Evolutionary conservation across 1,284 basidiomycete genomes (phyloP), one percentile per base, ranked within the genome.

Genomic region (Naganishia cerealis): DNA sequence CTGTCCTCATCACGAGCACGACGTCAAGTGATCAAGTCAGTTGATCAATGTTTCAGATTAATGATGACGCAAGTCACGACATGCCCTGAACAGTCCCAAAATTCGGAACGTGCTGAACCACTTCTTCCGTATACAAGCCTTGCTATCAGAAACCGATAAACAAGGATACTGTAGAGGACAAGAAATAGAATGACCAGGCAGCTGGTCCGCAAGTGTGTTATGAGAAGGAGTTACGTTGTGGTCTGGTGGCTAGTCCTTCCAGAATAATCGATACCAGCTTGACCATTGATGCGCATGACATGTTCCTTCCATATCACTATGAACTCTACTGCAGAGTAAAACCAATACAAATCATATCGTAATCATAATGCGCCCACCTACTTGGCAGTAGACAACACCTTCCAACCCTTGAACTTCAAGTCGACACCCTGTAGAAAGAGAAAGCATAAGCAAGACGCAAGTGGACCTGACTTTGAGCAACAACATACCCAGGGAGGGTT

Each of bases 401-500:
- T 63, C 61, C 61, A 63, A 39, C 61, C 61, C 50, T 63, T 63
- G 50, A 63, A 63, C 58, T 67, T 67, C 46, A 67, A 56, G 50
- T 67, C 66, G 53, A 67, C 66, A 7, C 66, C 61, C 61, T 63
- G 38, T 42, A 8, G 7, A 50, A 18, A 29, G 7, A 42, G 21
- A 54, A 26, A 24, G 12, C 33, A 62, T 52, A 6, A 53, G 18
- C 29, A 10, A 21, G 15, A 18, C 24, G 38, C 24, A 15, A 38
- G 6, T 42, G 50, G n/a, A 42, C 15, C 26, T 38, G 9, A 33
- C 29, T 48, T 18, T 5, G 50, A 36, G 6, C 3, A 3, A 18
- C 38, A n/a, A 67, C 65, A 42, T 39, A 67, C 76, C 78, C 78
- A 80, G 42, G 73, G 71, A 15, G 79, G 79, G 21, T 75, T 73